Conservation (phyloP, 2,329 filamentous ascomycete genomes). For the Cordyceps pruinosa region DNA sequence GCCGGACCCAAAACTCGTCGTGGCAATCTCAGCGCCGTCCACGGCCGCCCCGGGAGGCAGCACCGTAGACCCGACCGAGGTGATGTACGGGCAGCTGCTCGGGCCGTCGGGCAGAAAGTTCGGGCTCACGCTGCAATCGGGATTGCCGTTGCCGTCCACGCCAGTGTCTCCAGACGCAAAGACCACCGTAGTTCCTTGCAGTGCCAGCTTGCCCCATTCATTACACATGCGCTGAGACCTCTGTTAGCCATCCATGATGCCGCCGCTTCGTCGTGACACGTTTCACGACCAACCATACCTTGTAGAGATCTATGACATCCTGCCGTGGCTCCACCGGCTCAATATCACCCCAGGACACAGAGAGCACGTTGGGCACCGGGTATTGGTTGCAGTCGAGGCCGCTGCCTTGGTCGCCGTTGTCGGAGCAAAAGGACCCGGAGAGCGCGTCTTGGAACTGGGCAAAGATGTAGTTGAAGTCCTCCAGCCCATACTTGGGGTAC, state of each 20-base stretch:
- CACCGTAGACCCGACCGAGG: slow-evolving; percentile 43
- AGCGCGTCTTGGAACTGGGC: slow-evolving; percentile 33
- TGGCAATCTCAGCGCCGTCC: slow-evolving; percentile 38
- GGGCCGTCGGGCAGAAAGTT: slow-evolving; percentile 28
- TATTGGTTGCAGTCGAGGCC: slow-evolving; percentile 17
- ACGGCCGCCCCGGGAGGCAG: slow-evolving; percentile 33
- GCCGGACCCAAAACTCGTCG: slow-evolving; percentile 32
- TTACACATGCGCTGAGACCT: slow-evolving; percentile 31
- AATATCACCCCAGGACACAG: slow-evolving; percentile 39
- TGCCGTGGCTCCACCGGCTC: slow-evolving; percentile 22
- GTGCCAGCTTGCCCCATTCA: slow-evolving; percentile 40
- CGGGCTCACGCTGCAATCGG: slow-evolving; percentile 2
- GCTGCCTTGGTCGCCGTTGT: slow-evolving; percentile 26
- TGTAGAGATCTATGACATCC: background rate
- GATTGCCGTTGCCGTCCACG: slow-evolving; percentile 21
- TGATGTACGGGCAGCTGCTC: slow-evolving; percentile 38
- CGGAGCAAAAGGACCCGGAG: slow-evolving; percentile 39
- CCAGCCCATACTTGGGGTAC: background rate
- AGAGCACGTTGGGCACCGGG: slow-evolving; percentile 26
- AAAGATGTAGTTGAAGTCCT: slow-evolving; percentile 25
- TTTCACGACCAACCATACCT: background rate
- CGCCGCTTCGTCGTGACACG: background rate
- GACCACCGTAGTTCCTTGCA: slow-evolving; percentile 35
- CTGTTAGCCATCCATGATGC: background rate
- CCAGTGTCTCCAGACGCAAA: slow-evolving; percentile 35